Conservation (phyloP, 1,284 basidiomycete genomes). For the Papiliotrema terrestris region DNA sequence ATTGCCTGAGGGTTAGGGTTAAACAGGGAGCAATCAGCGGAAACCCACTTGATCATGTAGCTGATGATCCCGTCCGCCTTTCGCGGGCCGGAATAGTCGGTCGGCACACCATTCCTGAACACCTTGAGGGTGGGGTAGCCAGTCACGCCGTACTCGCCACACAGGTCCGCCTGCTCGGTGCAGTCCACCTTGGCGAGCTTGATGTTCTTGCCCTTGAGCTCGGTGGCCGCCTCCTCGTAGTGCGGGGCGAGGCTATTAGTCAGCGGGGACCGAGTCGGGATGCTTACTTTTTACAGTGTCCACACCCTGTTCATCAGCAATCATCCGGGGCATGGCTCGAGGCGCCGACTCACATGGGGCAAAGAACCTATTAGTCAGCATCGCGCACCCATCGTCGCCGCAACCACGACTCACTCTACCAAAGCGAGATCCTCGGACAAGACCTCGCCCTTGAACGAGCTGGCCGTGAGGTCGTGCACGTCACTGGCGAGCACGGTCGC, state of each 20-base stretch:
- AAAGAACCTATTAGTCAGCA: slow-evolving; percentile 35
- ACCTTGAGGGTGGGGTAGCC: slow-evolving; percentile 70
- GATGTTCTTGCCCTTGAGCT: slow-evolving; percentile 79
- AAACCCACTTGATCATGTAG: slow-evolving; percentile 91
- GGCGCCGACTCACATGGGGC: slow-evolving; percentile 40
- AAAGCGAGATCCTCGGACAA: slow-evolving; percentile 72
- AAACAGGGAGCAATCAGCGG: background rate
- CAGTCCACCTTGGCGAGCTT: slow-evolving; percentile 96
- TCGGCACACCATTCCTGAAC: slow-evolving; percentile 76
- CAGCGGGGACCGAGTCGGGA: slow-evolving; percentile 1
- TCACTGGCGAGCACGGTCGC: slow-evolving; percentile 52
- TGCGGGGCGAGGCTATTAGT: slow-evolving; percentile 66
- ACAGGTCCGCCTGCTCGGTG: slow-evolving; percentile 82
- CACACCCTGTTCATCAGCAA: slow-evolving; percentile 35
- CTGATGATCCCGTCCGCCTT: slow-evolving; percentile 95
- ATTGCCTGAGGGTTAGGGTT: slow-evolving; percentile 61
- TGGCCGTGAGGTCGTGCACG: slow-evolving; percentile 69
- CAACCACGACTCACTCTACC: slow-evolving; percentile 63
- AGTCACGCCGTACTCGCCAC: slow-evolving; percentile 74
- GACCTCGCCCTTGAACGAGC: slow-evolving; percentile 69
- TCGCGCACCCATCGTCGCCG: background rate
- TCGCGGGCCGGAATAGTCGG: slow-evolving; percentile 81
- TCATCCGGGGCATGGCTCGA: no score
- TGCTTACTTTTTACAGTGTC: slow-evolving; percentile 49
- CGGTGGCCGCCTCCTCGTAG: slow-evolving; percentile 93